Conservation (phyloP, 2,329 filamentous ascomycete genomes). For the Myriosclerotinia scirpicola region DNA sequence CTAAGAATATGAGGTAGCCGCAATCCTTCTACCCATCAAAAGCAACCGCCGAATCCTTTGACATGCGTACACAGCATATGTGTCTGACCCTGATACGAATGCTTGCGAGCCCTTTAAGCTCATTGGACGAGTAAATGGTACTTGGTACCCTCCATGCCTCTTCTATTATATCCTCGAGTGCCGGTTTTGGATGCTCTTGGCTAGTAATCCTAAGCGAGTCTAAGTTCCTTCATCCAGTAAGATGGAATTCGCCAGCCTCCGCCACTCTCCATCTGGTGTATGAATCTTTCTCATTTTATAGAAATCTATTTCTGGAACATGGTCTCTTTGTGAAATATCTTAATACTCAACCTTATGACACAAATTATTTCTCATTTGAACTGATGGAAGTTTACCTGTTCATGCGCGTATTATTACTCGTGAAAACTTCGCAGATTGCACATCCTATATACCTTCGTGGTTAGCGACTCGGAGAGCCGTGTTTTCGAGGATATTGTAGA, state of each 20-base stretch:
- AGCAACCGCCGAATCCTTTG: slow-evolving; percentile 15
- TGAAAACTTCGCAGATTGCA: background rate
- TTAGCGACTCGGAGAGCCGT: background rate
- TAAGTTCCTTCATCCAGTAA: background rate
- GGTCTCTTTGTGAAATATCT: background rate
- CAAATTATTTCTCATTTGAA: background rate
- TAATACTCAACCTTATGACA: background rate
- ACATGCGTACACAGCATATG: slow-evolving; percentile 13
- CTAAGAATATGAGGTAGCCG: slow-evolving; percentile 15
- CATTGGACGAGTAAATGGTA: slow-evolving; percentile 4
- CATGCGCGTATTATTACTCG: background rate
- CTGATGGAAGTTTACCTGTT: background rate
- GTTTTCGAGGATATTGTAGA: slow-evolving; percentile 2
- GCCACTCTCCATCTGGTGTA: background rate
- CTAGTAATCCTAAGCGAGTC: background rate
- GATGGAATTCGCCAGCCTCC: background rate
- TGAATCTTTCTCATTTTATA: background rate
- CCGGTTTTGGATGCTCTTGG: background rate
- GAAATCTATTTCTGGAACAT: background rate
- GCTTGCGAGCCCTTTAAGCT: background rate
- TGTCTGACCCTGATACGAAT: background rate
- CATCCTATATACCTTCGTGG: background rate
- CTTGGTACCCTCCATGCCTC: background rate
- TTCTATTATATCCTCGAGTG: background rate
- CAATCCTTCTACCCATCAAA: slow-evolving; percentile 16